Base-by-base conservation (phyloP, 495 filamentous ascomycete species). In the Cladorrhinum samala region DNA sequence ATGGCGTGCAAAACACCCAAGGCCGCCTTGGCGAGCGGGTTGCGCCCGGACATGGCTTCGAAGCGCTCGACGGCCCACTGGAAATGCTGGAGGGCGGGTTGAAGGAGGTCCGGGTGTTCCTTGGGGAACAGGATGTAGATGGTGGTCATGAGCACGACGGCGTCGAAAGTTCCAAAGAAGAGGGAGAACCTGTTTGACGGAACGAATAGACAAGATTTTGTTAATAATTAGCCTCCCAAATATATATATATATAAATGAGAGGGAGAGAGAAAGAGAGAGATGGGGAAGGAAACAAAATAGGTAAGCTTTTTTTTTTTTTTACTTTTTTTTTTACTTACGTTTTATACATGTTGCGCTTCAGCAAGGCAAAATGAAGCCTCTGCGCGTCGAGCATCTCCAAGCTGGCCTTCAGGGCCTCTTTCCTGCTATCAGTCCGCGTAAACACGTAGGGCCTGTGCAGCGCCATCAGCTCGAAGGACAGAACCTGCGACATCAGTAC, bases 391-490 rank as follows among this genome's bases (percentile, higher is more conserved):
- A 85, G 64, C 68, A 84, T 80, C 2, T 68, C 69, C 16, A 83
- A 55, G 38, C 75, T 77, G 24, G 79, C 81, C 53, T 72, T 73
- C 0, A 85, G 63, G 14, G 81, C 79, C 48, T 77, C 72, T 9
- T 68, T 70, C 21, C 79, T 69, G 50, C 73, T 77, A 3, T 67
- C 66, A 3, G 70, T 55, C n/a, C 76, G 70, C 0, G 78, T 79
- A 52, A 85, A 85, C 36, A 85, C 78, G 59, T 81, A 85, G 0
- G 82, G 79, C 42, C 81, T 74, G 50, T 85, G 82, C 30, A 85
- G 71, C 17, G 79, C 78, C 60, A 84, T 81, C 41, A 83, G 64
- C 45, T 80, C 75, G 54, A 82, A 77, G 17, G 72, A 65, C 18
- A 72, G 56, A 9, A 76, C 60, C 42, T 76, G 76, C 23, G 72